These are phyloP conservation scores for Tylopilus intermedius DNA, from an alignment of 768 basidiomycete genomes.

Conservation along the genomic window DNA sequence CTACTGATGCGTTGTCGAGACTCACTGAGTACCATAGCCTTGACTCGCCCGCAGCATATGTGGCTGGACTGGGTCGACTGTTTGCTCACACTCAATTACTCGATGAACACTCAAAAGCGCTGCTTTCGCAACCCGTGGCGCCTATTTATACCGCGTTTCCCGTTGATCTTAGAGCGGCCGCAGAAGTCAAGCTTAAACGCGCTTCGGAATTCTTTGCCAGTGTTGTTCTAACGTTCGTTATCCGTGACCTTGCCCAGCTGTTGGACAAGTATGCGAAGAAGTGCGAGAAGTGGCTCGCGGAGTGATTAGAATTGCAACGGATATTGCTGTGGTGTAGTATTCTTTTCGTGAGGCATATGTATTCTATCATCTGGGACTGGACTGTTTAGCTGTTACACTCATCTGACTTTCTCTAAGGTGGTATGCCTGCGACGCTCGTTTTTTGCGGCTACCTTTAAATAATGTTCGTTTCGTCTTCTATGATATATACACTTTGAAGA, in stretches of 20 bases:
- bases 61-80: conserved; percentile 67
- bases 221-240: conserved; percentile 84
- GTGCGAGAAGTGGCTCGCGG: conserved; percentile 87
- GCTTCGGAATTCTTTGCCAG: conserved; percentile 89
- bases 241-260: conserved; percentile 78
- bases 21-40: conserved; percentile 44
- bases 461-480: conserved; percentile 17
- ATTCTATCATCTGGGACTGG: conserved; percentile 34
- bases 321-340: conserved; percentile 26
- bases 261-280: conserved; percentile 93
- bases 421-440: conserved; percentile 13
- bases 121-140: conserved; percentile 58
- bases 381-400: conserved; percentile 27
- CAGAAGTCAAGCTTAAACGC: conserved; percentile 73
- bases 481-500: conserved; percentile 15
- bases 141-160: conserved; percentile 73
- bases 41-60: conserved; percentile 84
- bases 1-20: conserved; percentile 9
- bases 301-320: conserved; percentile 40
- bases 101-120: conserved; percentile 80
- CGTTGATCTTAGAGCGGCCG: conserved; percentile 51
- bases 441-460: conserved; percentile 5
- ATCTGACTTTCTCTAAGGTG: conserved; percentile 18
- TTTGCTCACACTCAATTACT: conserved; percentile 75
- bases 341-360: conserved; percentile 27